Conservation (phyloP, 495 filamentous ascomycete species). For the Xylaria scruposa region DNA sequence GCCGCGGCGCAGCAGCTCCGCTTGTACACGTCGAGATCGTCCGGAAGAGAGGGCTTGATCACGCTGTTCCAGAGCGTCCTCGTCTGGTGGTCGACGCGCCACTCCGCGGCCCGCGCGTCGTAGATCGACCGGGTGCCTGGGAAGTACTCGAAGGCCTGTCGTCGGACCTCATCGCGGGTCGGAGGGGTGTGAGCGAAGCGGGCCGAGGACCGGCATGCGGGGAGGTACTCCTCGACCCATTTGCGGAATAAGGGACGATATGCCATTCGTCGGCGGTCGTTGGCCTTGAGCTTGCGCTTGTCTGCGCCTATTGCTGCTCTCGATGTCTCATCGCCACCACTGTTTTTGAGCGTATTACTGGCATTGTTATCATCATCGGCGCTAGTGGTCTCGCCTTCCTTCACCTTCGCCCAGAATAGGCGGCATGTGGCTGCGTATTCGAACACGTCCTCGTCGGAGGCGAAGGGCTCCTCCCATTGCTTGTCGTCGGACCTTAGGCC, state of each 20-base stretch:
- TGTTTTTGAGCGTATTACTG: not conserved
- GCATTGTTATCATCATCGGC: not conserved
- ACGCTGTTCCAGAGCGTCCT: slow-evolving; percentile 40
- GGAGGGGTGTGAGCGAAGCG: slow-evolving; percentile 26
- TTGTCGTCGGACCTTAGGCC: slow-evolving; percentile 52
- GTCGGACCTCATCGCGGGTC: slow-evolving; percentile 41
- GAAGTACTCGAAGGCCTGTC: slow-evolving; percentile 47
- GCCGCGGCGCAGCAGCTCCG: slow-evolving; percentile 37
- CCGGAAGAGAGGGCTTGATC: slow-evolving; percentile 46
- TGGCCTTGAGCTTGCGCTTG: slow-evolving; percentile 53
- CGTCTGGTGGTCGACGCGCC: slow-evolving; percentile 36
- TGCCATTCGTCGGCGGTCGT: slow-evolving; percentile 56
- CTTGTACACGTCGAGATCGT: slow-evolving; percentile 20
- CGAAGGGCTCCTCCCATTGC: slow-evolving; percentile 55
- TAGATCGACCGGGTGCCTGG: slow-evolving; percentile 36
- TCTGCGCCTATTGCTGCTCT: slow-evolving; percentile 36
- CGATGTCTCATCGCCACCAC: slow-evolving; percentile 21
- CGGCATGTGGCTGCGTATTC: slow-evolving; percentile 57
- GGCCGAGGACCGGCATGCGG: slow-evolving; percentile 44
- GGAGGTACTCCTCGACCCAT: slow-evolving; percentile 64
- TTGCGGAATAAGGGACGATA: slow-evolving; percentile 53
- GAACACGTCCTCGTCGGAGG: slow-evolving; percentile 60
- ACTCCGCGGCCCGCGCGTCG: slow-evolving; percentile 33
- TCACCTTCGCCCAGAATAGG: slow-evolving; percentile 54
- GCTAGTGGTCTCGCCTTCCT: slow-evolving; percentile 6